These are phyloP conservation scores for Knufia petricola DNA, from an alignment of 2,329 filamentous ascomycete genomes.

Conservation along the genomic window DNA sequence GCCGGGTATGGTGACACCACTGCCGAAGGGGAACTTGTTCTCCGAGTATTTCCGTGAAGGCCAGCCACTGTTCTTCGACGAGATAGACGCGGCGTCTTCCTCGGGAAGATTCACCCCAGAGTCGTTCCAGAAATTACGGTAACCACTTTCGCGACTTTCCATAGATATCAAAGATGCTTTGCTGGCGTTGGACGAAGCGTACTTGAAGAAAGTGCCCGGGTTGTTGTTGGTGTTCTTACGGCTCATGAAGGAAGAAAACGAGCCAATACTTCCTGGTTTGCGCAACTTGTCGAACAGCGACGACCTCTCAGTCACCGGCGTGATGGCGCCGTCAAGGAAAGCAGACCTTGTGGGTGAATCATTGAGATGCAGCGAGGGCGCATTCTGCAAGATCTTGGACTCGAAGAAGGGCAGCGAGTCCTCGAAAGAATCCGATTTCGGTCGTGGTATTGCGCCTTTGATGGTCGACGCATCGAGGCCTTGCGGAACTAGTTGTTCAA, in stretches of 20 bases:
- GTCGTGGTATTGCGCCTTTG: slow-evolving; percentile 91
- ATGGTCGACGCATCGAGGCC: slow-evolving; percentile 81
- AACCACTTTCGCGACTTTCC: slow-evolving; percentile 88
- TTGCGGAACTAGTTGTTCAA: slow-evolving; percentile 73
- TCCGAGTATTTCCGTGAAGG: slow-evolving; percentile 44
- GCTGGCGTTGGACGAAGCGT: slow-evolving; percentile 76
- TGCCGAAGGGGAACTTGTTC: slow-evolving; percentile 57
- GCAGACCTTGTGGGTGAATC: slow-evolving; percentile 82
- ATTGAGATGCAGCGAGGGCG: slow-evolving; percentile 66
- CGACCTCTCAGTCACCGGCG: slow-evolving; percentile 58
- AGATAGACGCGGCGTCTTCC: slow-evolving; percentile 55
- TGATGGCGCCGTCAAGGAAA: slow-evolving; percentile 60
- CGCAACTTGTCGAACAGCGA: slow-evolving; percentile 84
- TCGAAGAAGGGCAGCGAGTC: slow-evolving; percentile 95
- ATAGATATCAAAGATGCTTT: slow-evolving; percentile 94
- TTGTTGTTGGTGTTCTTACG: slow-evolving; percentile 90
- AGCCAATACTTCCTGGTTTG: slow-evolving; percentile 89
- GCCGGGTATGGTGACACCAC: slow-evolving; percentile 45
- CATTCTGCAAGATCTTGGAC: slow-evolving; percentile 90
- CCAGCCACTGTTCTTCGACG: slow-evolving; percentile 51
- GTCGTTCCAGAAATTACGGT: slow-evolving; percentile 97
- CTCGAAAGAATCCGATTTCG: slow-evolving; percentile 97
- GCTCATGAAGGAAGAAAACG: slow-evolving; percentile 90
- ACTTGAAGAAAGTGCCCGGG: slow-evolving; percentile 82
- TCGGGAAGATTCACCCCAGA: slow-evolving; percentile 90